Evolutionary conservation across 1,139 yeast genomes (phyloP), one percentile per base, ranked within the genome.

Genomic region (Scheffersomyces quercinus): DNA sequence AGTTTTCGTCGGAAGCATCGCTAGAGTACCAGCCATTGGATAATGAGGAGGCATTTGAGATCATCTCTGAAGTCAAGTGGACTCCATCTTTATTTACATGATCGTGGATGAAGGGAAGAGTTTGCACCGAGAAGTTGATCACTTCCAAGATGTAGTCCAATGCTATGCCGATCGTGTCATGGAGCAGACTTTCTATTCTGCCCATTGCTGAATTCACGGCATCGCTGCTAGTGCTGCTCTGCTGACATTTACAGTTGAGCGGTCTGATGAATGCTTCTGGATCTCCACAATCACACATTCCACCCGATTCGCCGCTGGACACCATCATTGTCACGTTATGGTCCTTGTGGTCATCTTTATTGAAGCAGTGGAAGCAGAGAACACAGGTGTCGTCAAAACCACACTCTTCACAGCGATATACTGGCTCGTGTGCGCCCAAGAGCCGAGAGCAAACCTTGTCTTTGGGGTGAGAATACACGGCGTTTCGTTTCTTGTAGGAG

Each of bases 211-310:
- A 20, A 20, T 20, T 20, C 12, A 40, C 42, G 3, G 52, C 47
- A 5, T 30, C 43, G 16, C 35, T 32, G 11, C 11, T 33, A 12
- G 29, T 30, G 11, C 28, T 35, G 6, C 37, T 36, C n/a, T 37
- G 20, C 36, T 59, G 62, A 47, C 73, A 67, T 37, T 58, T 61
- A 62, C 97, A 91, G 43, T 79, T 67, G 41, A 83, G 67, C 3
- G 68, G 64, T 5, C 59, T 62, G 29, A 70, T 75, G 83, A 96
- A 91, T 0, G 96, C 95, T 49, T 85, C 88, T 0, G 79, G 74
- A 59, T 93, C 97, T 2, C 98, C 97, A 67, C 98, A 93, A 60
- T 93, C 97, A 61, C 98, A 93, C 16, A 85, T 78, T 2, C 91
- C 88, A 9, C 76, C 80, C 39, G 71, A 70, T 5, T 55, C 54